Evolutionary conservation across 257 asterid genomes (phyloP).

Genomic region (Solanum dulcamara): DNA sequence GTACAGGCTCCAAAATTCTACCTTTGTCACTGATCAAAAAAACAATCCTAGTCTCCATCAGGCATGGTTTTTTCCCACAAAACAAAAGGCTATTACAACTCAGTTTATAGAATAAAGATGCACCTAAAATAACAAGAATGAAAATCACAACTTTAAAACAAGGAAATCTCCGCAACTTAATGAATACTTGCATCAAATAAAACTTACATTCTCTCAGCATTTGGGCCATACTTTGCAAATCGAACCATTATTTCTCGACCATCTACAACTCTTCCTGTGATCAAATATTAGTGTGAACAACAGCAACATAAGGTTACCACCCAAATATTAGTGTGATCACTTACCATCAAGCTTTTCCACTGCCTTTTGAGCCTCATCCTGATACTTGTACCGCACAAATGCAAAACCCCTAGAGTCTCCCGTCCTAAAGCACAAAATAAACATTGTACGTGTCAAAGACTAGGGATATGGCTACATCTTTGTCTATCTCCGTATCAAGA

Average conservation of each 20-base stretch:
- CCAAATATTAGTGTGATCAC: neutral
- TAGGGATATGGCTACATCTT: neutral
- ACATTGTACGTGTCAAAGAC: neutral
- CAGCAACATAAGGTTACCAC: neutral
- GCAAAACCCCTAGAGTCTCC: slow-evolving; percentile 99
- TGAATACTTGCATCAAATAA: neutral
- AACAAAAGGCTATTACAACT: neutral
- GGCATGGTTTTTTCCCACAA: neutral
- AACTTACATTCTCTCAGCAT: slow-evolving; percentile 87
- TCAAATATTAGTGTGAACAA: neutral
- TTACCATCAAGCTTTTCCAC: slow-evolving; percentile 94
- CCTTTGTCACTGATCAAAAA: slow-evolving; percentile 54
- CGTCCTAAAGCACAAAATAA: slow-evolving; percentile 36
- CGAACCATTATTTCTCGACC: slow-evolving; percentile 99
- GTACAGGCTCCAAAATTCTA: slow-evolving; percentile 65
- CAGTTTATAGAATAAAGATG: neutral
- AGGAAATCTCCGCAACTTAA: neutral
- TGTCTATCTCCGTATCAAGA: neutral
- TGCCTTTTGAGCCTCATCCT: slow-evolving; percentile 91
- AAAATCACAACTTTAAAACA: neutral
- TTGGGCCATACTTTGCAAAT: slow-evolving; percentile 95
- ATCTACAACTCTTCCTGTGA: slow-evolving; percentile 79
- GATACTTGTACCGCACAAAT: slow-evolving; percentile 87
- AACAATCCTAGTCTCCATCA: neutral
- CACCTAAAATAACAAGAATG: neutral